A percentile compares a stretch with the other conserved stretches of the same genome.
Conservation (phyloP, 345 rosid genomes). For the Ceriops decandra region DNA sequence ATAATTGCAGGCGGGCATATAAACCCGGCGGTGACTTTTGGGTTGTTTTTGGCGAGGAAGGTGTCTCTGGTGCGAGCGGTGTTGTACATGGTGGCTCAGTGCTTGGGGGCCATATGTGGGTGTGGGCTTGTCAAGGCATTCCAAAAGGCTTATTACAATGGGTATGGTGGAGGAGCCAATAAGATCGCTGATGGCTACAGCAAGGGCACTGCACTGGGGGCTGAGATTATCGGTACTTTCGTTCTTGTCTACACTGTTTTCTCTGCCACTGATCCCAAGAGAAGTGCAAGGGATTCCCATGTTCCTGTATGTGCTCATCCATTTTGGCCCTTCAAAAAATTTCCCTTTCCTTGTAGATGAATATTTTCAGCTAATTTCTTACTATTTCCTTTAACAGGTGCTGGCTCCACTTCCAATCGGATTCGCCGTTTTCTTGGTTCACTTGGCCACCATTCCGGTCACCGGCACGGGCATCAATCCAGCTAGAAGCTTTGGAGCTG, state of each 20-base stretch:
- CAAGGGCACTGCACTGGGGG: slow-evolving; percentile 43
- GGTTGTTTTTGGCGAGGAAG: slow-evolving; percentile 43
- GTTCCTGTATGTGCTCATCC: slow-evolving; percentile 32
- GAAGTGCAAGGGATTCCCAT: slow-evolving; percentile 46
- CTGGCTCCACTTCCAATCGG: slow-evolving; percentile 49
- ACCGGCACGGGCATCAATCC: slow-evolving; percentile 49
- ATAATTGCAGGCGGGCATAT: slow-evolving; percentile 39
- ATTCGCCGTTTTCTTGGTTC: slow-evolving; percentile 48
- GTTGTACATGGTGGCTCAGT: slow-evolving; percentile 43
- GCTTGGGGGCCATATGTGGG: slow-evolving; percentile 46
- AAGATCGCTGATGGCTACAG: slow-evolving; percentile 28
- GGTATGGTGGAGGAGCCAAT: slow-evolving; percentile 44
- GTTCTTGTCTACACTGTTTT: slow-evolving; percentile 51
- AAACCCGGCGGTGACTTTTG: slow-evolving; percentile 45
- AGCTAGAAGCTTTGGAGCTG: slow-evolving; percentile 46
- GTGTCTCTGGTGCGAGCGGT: slow-evolving; percentile 41
- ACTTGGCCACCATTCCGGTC: slow-evolving; percentile 43
- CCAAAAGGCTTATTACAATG: slow-evolving; percentile 33
- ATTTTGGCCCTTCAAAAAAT: background rate
- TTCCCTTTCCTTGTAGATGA: background rate
- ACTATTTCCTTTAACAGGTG: slow-evolving; percentile 16
- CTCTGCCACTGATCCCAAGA: slow-evolving; percentile 47
- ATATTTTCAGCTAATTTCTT: background rate
- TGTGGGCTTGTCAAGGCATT: slow-evolving; percentile 46
- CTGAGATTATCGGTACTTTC: slow-evolving; percentile 45